These are phyloP conservation scores for Stipa capillata DNA, from an alignment of 176 grass and related monocot genomes.

Conservation along the genomic window DNA sequence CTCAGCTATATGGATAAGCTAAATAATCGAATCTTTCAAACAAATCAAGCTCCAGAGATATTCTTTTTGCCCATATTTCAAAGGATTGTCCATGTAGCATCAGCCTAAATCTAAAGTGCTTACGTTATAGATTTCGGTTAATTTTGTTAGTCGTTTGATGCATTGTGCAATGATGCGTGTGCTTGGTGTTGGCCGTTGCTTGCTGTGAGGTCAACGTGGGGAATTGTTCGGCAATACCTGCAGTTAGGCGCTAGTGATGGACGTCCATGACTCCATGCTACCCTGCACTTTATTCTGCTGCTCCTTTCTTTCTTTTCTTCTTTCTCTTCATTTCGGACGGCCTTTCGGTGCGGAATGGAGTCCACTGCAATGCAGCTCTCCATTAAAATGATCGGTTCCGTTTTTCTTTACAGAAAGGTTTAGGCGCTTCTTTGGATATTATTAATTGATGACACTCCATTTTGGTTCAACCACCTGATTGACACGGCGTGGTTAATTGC, in stretches of 20 bases:
- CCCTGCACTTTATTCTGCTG: no score
- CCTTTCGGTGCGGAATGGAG: not conserved
- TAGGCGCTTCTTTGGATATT: not conserved
- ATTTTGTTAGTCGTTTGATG: not conserved
- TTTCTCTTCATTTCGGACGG: not conserved
- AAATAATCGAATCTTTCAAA: no score
- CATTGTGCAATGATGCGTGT: not conserved
- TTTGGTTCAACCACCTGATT: not conserved
- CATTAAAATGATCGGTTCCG: not conserved
- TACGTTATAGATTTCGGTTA: not conserved
- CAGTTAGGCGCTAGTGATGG: not conserved
- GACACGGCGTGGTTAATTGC: no score
- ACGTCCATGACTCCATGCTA: no score
- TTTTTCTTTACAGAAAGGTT: not conserved
- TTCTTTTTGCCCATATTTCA: no score
- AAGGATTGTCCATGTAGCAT: not conserved
- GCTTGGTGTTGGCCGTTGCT: not conserved
- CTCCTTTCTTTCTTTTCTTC: not conserved
- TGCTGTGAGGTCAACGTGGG: not conserved
- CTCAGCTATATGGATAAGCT: no score
- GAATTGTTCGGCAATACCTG: not conserved
- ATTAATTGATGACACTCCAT: not conserved
- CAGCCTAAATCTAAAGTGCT: not conserved
- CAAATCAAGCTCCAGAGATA: not conserved
- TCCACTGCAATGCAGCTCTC: not conserved